Conservation (phyloP, 306 rosid genomes). For the Oemleria cerasiformis region DNA sequence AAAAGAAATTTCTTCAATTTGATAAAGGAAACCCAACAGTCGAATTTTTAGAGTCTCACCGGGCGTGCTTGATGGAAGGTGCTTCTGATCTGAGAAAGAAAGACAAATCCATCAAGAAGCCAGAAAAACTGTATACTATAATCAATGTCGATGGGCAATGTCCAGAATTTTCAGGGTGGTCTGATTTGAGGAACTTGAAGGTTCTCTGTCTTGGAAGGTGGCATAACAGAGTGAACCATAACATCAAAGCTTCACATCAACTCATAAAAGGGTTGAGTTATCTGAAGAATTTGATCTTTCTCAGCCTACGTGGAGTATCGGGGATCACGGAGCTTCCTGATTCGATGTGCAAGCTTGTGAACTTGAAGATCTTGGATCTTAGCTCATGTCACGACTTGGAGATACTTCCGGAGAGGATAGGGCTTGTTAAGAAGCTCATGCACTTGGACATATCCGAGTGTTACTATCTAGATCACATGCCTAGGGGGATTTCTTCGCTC, state of each 20-base stretch:
- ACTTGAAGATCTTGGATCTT: conserved; percentile 27
- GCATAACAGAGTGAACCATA: conserved; percentile 24
- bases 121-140: conserved; percentile 17
- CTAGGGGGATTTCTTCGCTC: conserved; percentile 15
- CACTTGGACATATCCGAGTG: conserved; percentile 40
- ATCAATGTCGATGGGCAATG: conserved; percentile 31
- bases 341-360: conserved; percentile 11
- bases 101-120: not conserved
- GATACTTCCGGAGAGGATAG: conserved; percentile 18
- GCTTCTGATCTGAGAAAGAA: too few species aligned
- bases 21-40: conserved; percentile 9
- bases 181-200: conserved; percentile 19
- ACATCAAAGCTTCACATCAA: conserved; percentile 20
- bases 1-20: not conserved
- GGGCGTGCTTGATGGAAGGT: conserved; percentile 14
- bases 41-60: not conserved
- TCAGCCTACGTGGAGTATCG: conserved; percentile 34
- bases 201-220: conserved; percentile 38
- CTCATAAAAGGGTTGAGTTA: conserved; percentile 22
- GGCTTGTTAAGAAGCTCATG: conserved; percentile 20
- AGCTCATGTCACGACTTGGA: conserved; percentile 36
- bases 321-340: conserved; percentile 28
- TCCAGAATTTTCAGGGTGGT: conserved; percentile 34
- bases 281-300: conserved; percentile 16
- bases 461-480: conserved; percentile 29